Evolutionary conservation across 768 basidiomycete species (phyloP).

Genomic region (Auriscalpium orientale): DNA sequence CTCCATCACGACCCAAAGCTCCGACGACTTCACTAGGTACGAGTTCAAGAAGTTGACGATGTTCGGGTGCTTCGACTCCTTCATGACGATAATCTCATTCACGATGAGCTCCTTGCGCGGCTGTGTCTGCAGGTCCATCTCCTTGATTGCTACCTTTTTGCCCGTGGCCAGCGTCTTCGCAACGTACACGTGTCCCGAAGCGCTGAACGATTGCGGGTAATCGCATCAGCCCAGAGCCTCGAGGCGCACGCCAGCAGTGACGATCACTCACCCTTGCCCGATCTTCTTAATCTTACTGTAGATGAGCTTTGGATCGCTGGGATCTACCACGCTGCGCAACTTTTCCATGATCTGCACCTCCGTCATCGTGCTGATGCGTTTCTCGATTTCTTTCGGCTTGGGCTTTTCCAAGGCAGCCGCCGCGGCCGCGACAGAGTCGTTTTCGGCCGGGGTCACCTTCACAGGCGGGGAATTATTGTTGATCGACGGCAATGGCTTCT

Average conservation of each 20-base stretch:
- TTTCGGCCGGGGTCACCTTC: conserved; percentile 41
- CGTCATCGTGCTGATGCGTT: conserved; percentile 92
- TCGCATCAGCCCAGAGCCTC: background rate
- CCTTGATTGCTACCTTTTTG: conserved; percentile 93
- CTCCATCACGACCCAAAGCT: conserved; percentile 98
- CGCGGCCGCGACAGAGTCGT: conserved; percentile 56
- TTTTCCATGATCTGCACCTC: conserved; percentile 99
- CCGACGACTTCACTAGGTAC: conserved; percentile 80
- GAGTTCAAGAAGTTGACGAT: conserved; percentile 94
- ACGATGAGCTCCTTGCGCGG: conserved; percentile 97
- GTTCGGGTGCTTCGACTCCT: conserved; percentile 94
- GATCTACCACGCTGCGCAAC: conserved; percentile 77
- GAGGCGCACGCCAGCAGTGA: background rate
- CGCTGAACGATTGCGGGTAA: conserved; percentile 38
- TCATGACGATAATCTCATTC: conserved; percentile 98
- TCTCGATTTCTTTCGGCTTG: conserved; percentile 60
- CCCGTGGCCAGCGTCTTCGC: conserved; percentile 82
- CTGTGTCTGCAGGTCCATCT: conserved; percentile 94
- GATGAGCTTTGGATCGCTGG: conserved; percentile 79
- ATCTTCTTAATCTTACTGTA: conserved; percentile 99
- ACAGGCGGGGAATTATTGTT: conserved; percentile 40
- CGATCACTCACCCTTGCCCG: conserved; percentile 80
- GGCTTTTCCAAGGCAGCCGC: conserved; percentile 55
- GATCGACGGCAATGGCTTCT: conserved; percentile 43
- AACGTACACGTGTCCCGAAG: conserved; percentile 96